Evolutionary conservation across 208 protist genomes (phyloP).

Genomic region (Lotmaria passim): DNA sequence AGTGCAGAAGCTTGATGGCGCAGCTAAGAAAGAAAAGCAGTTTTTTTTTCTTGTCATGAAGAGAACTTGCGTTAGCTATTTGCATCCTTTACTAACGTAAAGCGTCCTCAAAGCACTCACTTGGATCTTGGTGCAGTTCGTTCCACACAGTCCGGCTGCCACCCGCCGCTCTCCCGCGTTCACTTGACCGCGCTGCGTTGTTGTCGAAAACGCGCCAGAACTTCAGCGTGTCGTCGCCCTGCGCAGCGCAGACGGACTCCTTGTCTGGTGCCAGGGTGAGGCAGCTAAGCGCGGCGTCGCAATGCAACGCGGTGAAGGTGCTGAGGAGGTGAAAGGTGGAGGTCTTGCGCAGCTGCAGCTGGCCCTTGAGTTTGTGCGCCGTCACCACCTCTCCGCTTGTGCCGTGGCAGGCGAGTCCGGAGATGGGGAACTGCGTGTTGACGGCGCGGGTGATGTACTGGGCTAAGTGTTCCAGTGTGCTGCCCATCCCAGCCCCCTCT

Average conservation of each 20-base stretch:
- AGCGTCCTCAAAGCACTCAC: constrained; percentile 1
- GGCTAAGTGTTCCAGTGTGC: constrained; percentile 11
- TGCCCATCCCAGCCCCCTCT: constrained; percentile 1
- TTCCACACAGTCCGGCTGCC: neutral
- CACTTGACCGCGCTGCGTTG: constrained; percentile 2
- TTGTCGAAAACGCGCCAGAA: constrained; percentile 80
- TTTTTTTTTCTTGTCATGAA: too few species aligned
- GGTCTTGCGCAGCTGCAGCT: constrained; percentile 76
- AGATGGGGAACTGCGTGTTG: constrained; percentile 66
- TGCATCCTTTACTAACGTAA: constrained; percentile 13
- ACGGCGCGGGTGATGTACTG: constrained; percentile 64
- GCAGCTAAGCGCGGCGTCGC: constrained; percentile 55
- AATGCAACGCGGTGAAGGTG: constrained; percentile 61
- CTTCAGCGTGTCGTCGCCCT: constrained; percentile 82
- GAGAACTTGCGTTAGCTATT: too few species aligned
- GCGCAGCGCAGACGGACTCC: constrained; percentile 74
- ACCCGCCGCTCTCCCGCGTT: neutral
- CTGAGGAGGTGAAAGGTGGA: constrained; percentile 67
- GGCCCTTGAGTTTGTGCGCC: constrained; percentile 61
- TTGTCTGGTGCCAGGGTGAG: constrained; percentile 68
- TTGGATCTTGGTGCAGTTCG: constrained; percentile 19
- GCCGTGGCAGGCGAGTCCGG: constrained; percentile 54
- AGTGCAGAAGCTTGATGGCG: too few species aligned
- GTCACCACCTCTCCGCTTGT: constrained; percentile 56
- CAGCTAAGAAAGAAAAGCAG: too few species aligned